Percentiles rank a stretch among this genome's conserved stretches.
These are phyloP conservation scores for Cyberlindnera amylophila DNA, from an alignment of 805 yeast species.

Conservation along the genomic window DNA sequence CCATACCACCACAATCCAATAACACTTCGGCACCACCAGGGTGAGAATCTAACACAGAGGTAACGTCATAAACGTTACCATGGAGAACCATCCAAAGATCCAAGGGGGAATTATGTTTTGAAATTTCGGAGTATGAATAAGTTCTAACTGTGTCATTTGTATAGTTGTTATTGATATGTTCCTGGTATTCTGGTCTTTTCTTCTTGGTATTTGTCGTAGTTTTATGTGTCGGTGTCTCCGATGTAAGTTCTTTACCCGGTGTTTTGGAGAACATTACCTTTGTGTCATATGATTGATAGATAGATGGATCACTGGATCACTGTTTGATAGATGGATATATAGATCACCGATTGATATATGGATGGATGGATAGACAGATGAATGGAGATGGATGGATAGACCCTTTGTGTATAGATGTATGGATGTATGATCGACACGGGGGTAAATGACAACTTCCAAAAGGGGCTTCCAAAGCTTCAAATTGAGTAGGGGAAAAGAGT, in stretches of 20 bases:
- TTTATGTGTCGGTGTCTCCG: constrained; percentile 10
- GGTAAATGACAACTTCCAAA: no score
- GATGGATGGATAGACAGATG: no score
- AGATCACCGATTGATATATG: no score
- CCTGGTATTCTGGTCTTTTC: constrained; percentile 2
- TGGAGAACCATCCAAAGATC: constrained; percentile 84
- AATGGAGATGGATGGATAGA: no score
- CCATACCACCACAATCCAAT: constrained; percentile 68
- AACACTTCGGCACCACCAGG: constrained; percentile 73
- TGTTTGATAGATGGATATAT: no score
- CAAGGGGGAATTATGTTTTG: constrained; percentile 16
- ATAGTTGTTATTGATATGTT: background rate
- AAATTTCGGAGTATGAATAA: constrained; percentile 17
- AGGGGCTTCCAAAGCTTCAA: no score
- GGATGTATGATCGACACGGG: no score
- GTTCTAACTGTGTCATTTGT: constrained; percentile 2
- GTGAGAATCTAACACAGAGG: constrained; percentile 64
- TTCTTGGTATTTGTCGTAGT: constrained; percentile 14
- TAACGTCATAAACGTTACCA: constrained; percentile 74
- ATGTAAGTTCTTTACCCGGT: constrained; percentile 1
- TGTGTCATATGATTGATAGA: background rate
- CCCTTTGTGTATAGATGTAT: no score
- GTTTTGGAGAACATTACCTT: constrained; percentile 1
- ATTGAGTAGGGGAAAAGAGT: no score
- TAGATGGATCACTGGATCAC: no score